Base-by-base conservation (phyloP, 176 grass and related monocot genomes). In the Alloteropsis semialata region DNA sequence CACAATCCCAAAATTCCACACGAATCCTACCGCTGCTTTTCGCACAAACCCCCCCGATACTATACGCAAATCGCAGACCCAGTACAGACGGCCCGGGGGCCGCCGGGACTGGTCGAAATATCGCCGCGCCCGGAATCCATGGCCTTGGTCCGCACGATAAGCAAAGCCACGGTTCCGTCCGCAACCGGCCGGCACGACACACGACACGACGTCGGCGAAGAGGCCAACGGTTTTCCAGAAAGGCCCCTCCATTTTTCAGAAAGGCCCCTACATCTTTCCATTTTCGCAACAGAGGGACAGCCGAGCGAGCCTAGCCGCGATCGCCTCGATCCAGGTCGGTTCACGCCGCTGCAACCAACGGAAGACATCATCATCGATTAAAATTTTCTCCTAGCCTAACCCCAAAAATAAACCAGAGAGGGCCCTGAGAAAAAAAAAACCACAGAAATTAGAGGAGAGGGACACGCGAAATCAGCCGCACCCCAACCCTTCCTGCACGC, bases 391-490 rank as follows among this genome's bases (percentile, higher is more conserved):
- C 34, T 21, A 44, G 39, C 57, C 69, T 45, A 45, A 24, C 22
- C 58, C 16, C 3, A 33, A 63, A 71, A 77, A 77, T 39, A 36
- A 49, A 18, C 55, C 24, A n/a, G n/a, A 54, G 32, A 12, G 33
- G 39, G 19, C 14, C 19, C 45, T 15, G 16, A 2, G 43, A 3
- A 17, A 19, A 55, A 5, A 72, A 9, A 36, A 34, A 45, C 18
- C 0, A 24, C 25, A 37, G 74, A 19, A 36, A 50, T n/a, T 69
- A 27, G 59, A 69, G 63, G 24, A 38, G 43, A 9, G 24, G 48
- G 36, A 61, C 79, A 42, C 61, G 59, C 61, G 63, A 77, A 70
- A 61, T 87, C 76, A 21, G 60, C 61, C 72, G 79, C 63, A 75
- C 29, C 39, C 44, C 71, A 49, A 53, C 41, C 38, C 29, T 53